Percentiles rank a stretch among this genome's conserved stretches.
phyloP scores from a whole-genome alignment of 768 basidiomycete genomes.

The Leccinum barrowsii region DNA sequence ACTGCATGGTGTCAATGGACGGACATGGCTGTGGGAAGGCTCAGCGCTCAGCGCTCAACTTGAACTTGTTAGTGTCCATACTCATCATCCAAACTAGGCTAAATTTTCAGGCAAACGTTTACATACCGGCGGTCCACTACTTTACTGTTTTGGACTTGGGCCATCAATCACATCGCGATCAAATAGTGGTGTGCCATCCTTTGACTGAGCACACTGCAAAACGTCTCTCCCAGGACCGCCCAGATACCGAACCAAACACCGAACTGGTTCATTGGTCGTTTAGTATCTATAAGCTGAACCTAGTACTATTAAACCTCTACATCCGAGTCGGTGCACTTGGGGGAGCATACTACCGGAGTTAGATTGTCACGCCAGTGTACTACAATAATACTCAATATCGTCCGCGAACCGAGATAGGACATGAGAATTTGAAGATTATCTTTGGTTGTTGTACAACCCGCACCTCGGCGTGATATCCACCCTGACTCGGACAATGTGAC shows the following conservation, averaged over 20 bases:
- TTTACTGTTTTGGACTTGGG: not conserved
- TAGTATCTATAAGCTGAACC: too few species aligned
- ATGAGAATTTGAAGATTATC: too few species aligned
- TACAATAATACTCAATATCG: too few species aligned
- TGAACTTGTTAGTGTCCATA: not conserved
- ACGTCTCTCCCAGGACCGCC: not conserved
- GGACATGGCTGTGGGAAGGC: not conserved
- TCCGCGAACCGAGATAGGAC: too few species aligned
- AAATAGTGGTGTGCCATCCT: not conserved
- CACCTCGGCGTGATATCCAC: too few species aligned
- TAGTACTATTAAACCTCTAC: too few species aligned
- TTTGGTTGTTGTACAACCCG: too few species aligned
- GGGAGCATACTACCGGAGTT: too few species aligned
- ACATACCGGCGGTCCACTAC: not conserved
- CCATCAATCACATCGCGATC: not conserved
- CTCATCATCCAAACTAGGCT: not conserved
- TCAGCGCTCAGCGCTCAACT: not conserved
- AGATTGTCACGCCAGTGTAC: too few species aligned
- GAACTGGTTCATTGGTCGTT: constrained; percentile 6
- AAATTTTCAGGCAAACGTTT: not conserved
- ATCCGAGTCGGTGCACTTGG: too few species aligned
- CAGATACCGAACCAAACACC: not conserved
- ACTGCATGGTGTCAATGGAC: constrained; percentile 3
- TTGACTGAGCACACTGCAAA: not conserved
- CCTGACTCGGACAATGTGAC: too few species aligned